Percentiles rank a stretch among this genome's conserved stretches.
Evolutionary conservation across 352 stramenopile genomes (phyloP).

Genomic region (Pythium periplocum): DNA sequence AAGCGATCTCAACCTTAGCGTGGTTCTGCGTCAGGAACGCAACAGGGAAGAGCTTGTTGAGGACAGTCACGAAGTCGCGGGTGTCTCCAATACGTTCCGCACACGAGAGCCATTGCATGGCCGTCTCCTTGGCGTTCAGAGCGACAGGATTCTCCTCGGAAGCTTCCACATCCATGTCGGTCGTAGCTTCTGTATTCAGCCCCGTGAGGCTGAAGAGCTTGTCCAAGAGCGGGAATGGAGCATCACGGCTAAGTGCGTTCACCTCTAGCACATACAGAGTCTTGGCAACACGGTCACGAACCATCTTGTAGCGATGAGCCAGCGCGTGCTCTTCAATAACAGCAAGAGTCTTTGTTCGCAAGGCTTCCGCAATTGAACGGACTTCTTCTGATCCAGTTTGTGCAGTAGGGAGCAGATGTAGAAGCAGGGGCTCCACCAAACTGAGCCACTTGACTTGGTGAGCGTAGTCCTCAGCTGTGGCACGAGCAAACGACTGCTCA

Average conservation of each 20-base stretch:
- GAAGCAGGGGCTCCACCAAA: constrained; percentile 41
- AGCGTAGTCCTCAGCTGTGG: constrained; percentile 59
- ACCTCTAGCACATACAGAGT: constrained; percentile 51
- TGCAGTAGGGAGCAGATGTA: constrained; percentile 27
- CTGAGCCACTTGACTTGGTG: constrained; percentile 72
- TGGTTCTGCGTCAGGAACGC: constrained; percentile 64
- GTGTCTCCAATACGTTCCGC: constrained; percentile 48
- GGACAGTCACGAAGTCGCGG: constrained; percentile 31
- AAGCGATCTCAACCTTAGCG: constrained; percentile 58
- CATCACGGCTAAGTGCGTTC: neutral
- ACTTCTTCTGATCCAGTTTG: neutral
- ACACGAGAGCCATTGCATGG: constrained; percentile 61
- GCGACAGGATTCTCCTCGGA: constrained; percentile 15
- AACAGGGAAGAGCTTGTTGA: constrained; percentile 51
- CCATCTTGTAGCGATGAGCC: constrained; percentile 76
- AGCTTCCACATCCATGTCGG: constrained; percentile 4
- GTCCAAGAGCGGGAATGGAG: constrained; percentile 1
- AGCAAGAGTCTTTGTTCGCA: constrained; percentile 24
- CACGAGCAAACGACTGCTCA: constrained; percentile 49
- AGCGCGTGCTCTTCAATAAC: constrained; percentile 47
- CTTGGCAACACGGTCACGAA: constrained; percentile 53
- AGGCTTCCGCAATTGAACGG: constrained; percentile 5
- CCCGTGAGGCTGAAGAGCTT: constrained; percentile 10
- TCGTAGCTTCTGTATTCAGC: constrained; percentile 2
- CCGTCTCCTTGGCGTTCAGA: constrained; percentile 56